Base-by-base conservation (phyloP, 2,329 filamentous ascomycete species). In the Leptodontidium sp. region DNA sequence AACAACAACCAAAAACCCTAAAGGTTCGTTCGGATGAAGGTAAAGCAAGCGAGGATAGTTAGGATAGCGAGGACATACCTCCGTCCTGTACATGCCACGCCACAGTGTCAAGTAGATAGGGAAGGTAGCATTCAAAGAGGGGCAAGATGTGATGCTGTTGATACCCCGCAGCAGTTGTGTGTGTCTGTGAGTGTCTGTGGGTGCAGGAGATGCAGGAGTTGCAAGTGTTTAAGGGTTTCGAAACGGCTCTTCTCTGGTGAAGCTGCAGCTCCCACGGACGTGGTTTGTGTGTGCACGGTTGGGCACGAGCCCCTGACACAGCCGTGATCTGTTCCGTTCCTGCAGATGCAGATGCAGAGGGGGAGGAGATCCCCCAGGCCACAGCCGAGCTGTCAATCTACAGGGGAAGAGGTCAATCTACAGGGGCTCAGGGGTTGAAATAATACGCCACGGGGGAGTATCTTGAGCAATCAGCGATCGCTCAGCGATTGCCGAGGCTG, bases 181-280 rank as follows among this genome's bases (percentile, higher is more conserved):
- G 57, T 17, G 38, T 43, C 57, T 40, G 57, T 55, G 52, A 55
- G 52, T 40, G 52, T 55, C 52, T 35, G 52, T 55, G 52, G 4
- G 52, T 55, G 52, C 52, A 55, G 52, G 29, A 40, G 38, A 12
- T 40, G 32, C 32, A 35, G 9, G 32, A 5, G 32, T 32, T 21
- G 29, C 6, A 3, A 32, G 29, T 32, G 29, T 29, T 55, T 17
- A 8, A 2, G 26, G 5, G 52, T 35, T 55, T 35, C 29, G 17
- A 55, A 55, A 32, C 14, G 52, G 52, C 8, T 35, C 14, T 35
- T 35, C 26, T 55, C 26, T 35, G 52, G 38, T 40, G 21, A 1
- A n/a, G 5, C 17, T 59, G 57, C 57, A 59, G 57, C 21, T 45
- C n/a, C 57, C 57, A 59, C 57, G 57, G 57, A 59, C 57, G 38